Evolutionary conservation across 352 stramenopile genomes (phyloP).

Genomic region (Peronosclerospora sorghi): DNA sequence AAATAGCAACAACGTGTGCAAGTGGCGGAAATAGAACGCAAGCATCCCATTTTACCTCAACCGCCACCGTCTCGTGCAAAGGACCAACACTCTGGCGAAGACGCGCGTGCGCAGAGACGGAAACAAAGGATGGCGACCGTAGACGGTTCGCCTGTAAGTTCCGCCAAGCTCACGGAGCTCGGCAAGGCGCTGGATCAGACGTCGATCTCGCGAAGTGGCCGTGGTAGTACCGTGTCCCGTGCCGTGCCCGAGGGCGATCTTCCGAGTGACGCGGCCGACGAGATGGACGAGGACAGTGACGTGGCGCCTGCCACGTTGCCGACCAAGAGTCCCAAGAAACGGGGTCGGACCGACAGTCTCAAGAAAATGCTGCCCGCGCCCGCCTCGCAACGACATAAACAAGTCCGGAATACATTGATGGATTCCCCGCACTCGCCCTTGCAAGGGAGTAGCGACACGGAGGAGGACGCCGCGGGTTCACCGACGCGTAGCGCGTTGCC

Average conservation of each 20-base stretch:
- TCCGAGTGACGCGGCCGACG: constrained; percentile 1
- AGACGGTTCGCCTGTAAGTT: constrained; percentile 27
- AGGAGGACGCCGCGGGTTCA: constrained; percentile 19
- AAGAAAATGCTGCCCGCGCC: constrained; percentile 62
- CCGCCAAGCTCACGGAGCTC: constrained; percentile 60
- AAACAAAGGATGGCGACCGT: constrained; percentile 25
- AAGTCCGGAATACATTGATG: constrained; percentile 6
- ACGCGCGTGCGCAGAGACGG: constrained; percentile 7
- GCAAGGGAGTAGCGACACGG: constrained; percentile 9
- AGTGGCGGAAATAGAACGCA: background rate
- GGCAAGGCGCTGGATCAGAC: constrained; percentile 64
- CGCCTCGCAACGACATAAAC: constrained; percentile 57
- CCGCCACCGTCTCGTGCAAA: background rate
- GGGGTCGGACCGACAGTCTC: constrained; percentile 74
- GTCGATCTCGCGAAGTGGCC: constrained; percentile 45
- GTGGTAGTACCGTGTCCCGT: constrained; percentile 4
- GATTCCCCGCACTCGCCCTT: constrained; percentile 12
- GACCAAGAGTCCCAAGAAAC: constrained; percentile 69
- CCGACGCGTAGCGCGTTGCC: constrained; percentile 5
- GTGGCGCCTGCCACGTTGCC: constrained; percentile 11
- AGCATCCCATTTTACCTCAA: background rate
- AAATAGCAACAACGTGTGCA: constrained; percentile 2
- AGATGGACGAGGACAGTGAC: constrained; percentile 6
- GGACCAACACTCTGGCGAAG: too few species aligned
- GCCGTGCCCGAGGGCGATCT: constrained; percentile 4